Evolutionary conservation across 345 rosid species (phyloP).

Genomic region (Citrus inodora): DNA sequence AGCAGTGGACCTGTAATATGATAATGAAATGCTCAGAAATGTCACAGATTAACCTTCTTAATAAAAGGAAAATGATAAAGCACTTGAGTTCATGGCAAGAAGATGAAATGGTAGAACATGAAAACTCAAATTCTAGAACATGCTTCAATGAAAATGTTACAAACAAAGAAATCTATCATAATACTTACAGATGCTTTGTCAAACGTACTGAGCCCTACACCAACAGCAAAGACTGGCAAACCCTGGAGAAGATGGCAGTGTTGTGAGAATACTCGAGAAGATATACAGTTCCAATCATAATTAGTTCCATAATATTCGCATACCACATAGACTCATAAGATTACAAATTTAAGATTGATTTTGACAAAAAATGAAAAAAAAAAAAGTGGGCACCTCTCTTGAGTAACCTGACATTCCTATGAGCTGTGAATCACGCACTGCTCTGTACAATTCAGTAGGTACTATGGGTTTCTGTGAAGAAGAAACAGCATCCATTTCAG

Average conservation of each 20-base stretch:
- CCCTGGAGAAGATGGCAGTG: slow-evolving; percentile 50
- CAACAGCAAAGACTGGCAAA: slow-evolving; percentile 76
- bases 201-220: slow-evolving; percentile 80
- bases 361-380: neutral
- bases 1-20: slow-evolving; percentile 67
- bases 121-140: neutral
- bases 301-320: neutral
- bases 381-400: slow-evolving; percentile 58
- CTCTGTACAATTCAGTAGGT: slow-evolving; percentile 68
- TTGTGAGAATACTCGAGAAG: slow-evolving; percentile 5
- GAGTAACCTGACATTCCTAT: slow-evolving; percentile 95
- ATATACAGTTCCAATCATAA: neutral
- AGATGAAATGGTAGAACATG: neutral
- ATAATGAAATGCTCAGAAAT: slow-evolving; percentile 15
- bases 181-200: slow-evolving; percentile 93
- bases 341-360: neutral
- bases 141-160: neutral
- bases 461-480: slow-evolving; percentile 75
- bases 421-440: slow-evolving; percentile 82
- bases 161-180: neutral
- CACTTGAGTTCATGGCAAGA: too few relatives aligned
- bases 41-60: neutral
- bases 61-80: neutral
- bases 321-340: neutral
- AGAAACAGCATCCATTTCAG: slow-evolving; percentile 13